Evolutionary conservation across 2,329 filamentous ascomycete species (phyloP), one percentile per base, ranked within the genome.

Genomic region (Calonectria crousiana): DNA sequence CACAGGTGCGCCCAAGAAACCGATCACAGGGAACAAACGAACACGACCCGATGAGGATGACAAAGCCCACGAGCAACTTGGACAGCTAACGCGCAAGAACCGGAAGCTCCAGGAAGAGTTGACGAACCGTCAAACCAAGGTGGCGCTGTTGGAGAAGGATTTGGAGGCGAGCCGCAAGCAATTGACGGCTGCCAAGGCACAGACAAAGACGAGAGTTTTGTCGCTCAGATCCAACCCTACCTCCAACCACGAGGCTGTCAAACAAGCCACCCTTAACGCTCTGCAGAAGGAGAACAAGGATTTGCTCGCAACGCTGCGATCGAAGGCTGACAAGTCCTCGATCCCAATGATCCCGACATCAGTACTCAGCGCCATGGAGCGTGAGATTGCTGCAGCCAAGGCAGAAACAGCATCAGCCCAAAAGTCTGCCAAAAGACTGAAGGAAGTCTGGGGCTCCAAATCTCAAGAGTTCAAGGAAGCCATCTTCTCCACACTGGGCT

Each of bases 381-480:
- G 95, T 68, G 93, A 97, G 78, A 90, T 98, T 51, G 89, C 91
- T 38, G 94, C 94, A 14, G 92, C 93, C 28, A 92, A 92, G 79
- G 87, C 92, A 73, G 92, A 94, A 78, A 92, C 92, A 18, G 90
- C 91, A 0, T 93, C 94, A 1, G 92, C 93, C 49, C 94, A 97
- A 78, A 99, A 98, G 85, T 93, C 94, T 60, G 94, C 94, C 76
- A 90, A 92, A 28, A 94, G 97, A 2, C 92, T 98, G 16, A 98
- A 97, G 80, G 94, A 98, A 82, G 97, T 98, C 72, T 99, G 95
- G 94, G 92, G 92, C 0, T 91, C 94, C 78, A 99, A 98, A 84
- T 95, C 94, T 1, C 92, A 94, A 80, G 97, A 99, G 86, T 98
- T 99, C 87, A 95, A 97, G 65, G 95, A 98, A 85, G 95, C 96